A percentile compares a stretch with the other conserved stretches of the same genome.
These are phyloP conservation scores for Monilinia vaccinii-corymbosi DNA, from an alignment of 2,329 filamentous ascomycete genomes.

Conservation along the genomic window DNA sequence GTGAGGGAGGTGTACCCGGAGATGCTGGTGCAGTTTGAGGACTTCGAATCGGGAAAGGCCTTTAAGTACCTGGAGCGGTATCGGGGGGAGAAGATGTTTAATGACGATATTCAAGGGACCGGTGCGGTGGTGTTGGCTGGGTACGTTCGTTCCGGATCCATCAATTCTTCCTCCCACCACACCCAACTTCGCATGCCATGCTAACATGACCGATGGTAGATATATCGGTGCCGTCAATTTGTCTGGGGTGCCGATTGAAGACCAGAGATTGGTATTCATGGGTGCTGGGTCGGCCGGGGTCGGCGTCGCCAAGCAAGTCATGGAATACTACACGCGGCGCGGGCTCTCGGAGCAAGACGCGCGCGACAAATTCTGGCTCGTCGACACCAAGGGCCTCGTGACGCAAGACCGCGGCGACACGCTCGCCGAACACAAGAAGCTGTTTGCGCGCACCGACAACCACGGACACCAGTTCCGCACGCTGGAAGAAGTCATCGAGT, in stretches of 20 bases:
- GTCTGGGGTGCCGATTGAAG: slow-evolving; percentile 74
- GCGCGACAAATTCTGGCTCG: slow-evolving; percentile 88
- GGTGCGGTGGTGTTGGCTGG: slow-evolving; percentile 90
- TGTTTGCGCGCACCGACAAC: slow-evolving; percentile 58
- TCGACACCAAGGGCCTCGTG: slow-evolving; percentile 93
- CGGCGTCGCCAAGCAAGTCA: slow-evolving; percentile 94
- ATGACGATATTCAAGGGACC: slow-evolving; percentile 96
- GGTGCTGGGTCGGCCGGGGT: slow-evolving; percentile 93
- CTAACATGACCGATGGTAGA: slow-evolving; percentile 28
- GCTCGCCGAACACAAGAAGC: slow-evolving; percentile 81
- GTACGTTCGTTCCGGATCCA: slow-evolving; percentile 34
- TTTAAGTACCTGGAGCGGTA: slow-evolving; percentile 91
- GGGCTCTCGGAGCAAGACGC: slow-evolving; percentile 84
- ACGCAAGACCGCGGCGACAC: slow-evolving; percentile 88
- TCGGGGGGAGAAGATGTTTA: slow-evolving; percentile 92
- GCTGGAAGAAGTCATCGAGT: slow-evolving; percentile 84
- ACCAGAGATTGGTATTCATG: slow-evolving; percentile 93
- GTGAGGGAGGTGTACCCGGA: slow-evolving; percentile 62
- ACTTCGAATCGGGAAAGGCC: slow-evolving; percentile 87
- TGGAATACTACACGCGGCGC: slow-evolving; percentile 91
- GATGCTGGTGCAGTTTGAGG: slow-evolving; percentile 83
- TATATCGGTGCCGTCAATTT: slow-evolving; percentile 70
- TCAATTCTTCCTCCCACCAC: neutral
- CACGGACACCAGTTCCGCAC: slow-evolving; percentile 63
- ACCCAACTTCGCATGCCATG: neutral